phyloP scores from a whole-genome alignment of 257 asterid genomes.

The Eucommia ulmoides region DNA sequence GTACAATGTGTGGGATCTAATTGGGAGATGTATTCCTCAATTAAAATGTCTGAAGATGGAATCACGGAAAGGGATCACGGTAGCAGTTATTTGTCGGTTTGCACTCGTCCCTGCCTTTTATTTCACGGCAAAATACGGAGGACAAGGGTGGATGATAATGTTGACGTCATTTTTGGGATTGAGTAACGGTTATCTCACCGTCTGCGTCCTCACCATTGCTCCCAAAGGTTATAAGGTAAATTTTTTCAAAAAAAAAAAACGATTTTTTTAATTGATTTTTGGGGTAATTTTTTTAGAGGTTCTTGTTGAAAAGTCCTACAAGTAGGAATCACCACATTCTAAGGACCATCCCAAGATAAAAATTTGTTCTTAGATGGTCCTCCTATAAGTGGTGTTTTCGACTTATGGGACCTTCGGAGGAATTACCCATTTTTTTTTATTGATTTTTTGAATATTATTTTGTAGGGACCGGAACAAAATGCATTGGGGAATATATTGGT shows the following conservation, averaged over 20 bases:
- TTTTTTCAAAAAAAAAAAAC: not conserved
- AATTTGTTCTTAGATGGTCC: not conserved
- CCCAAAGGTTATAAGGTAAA: constrained; percentile 39
- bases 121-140: constrained; percentile 33
- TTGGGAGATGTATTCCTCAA: constrained; percentile 31
- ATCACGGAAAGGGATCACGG: constrained; percentile 21
- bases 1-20: constrained; percentile 38
- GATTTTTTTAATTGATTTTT: too few relatives aligned
- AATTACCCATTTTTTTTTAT: too few relatives aligned
- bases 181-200: constrained; percentile 30
- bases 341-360: too few relatives aligned
- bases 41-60: constrained; percentile 19
- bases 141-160: constrained; percentile 39
- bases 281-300: too few relatives aligned
- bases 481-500: constrained; percentile 29
- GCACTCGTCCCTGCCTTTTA: constrained; percentile 27
- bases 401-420: too few relatives aligned
- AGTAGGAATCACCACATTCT: too few relatives aligned
- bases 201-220: constrained; percentile 33
- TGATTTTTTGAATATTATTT: not conserved
- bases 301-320: too few relatives aligned
- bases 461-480: constrained; percentile 35
- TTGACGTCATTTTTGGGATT: constrained; percentile 27
- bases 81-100: constrained; percentile 13
- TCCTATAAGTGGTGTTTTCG: too few relatives aligned